Conservation (phyloP, 2,329 filamentous ascomycete genomes). For the Pseudogymnoascus sp. region DNA sequence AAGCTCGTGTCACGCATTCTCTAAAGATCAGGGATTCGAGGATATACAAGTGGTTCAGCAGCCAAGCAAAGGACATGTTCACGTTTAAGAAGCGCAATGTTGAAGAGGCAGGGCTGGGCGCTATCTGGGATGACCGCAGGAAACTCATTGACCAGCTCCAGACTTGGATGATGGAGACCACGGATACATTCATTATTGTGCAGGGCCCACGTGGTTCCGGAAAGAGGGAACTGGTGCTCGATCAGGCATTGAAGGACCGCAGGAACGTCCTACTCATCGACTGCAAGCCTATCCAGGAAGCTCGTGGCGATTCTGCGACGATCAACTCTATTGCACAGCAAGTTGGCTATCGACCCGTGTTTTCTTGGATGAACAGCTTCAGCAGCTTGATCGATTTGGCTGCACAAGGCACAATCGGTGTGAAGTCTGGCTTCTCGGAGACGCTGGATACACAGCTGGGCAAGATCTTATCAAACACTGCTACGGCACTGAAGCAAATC, state of each 20-base stretch:
- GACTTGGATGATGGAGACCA: conserved; percentile 80
- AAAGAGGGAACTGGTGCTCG: conserved; percentile 79
- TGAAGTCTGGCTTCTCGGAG: conserved; percentile 91
- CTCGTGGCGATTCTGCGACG: conserved; percentile 77
- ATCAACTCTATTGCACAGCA: conserved; percentile 74
- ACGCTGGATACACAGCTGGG: conserved; percentile 81
- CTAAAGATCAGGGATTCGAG: conserved; percentile 68
- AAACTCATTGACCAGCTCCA: conserved; percentile 75
- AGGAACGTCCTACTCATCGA: conserved; percentile 79
- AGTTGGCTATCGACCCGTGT: conserved; percentile 87
- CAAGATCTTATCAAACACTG: conserved; percentile 84
- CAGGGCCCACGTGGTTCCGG: conserved; percentile 89
- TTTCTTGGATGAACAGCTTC: conserved; percentile 93
- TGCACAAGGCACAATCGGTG: conserved; percentile 86
- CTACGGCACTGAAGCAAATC: conserved; percentile 70
- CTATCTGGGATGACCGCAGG: conserved; percentile 83
- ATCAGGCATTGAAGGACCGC: conserved; percentile 71
- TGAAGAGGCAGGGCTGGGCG: conserved; percentile 65
- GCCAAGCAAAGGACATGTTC: conserved; percentile 62
- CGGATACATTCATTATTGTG: conserved; percentile 88
- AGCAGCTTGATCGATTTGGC: conserved; percentile 89
- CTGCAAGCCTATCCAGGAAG: conserved; percentile 89
- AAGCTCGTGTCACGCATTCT: conserved; percentile 73
- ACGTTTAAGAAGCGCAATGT: conserved; percentile 50
- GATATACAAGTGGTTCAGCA: conserved; percentile 75